Base-by-base conservation (phyloP, 805 yeast species). In the Sungouiozyma ichnusensis region DNA sequence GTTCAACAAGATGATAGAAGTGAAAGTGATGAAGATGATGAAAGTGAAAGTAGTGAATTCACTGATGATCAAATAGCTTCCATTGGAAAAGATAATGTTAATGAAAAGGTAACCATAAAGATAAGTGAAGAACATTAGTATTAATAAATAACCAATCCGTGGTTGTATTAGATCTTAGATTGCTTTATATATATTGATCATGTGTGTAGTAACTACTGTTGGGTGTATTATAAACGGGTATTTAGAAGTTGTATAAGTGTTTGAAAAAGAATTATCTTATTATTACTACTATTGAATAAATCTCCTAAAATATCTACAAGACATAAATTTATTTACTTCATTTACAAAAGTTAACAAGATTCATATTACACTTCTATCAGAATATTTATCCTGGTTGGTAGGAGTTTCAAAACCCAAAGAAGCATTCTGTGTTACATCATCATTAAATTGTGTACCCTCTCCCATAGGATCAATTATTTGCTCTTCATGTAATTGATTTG, bases 1-100 rank as follows among this genome's bases (percentile, higher is more conserved):
- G 75, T 71, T 36, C 72, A 74, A 33, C 72, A 73, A 50, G 96
- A 87, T 61, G 96, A 84, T 35, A 77, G 97, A 67, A 80, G 90
- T 58, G 97, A 88, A 44, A 81, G 76, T 46, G 97, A 16, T 9
- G 39, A 37, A 31, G 45, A 48, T 32, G 47, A 71, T 24, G 29
- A 24, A 24, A 24, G 29, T 11, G 29, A 24, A 72, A 31, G 45
- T 34, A 39, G 38, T 41, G 37, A 60, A 68, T 48, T 71, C 29
- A 49, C 59, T 36, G 46, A 44, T 40, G 37, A 63, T 7, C 82
- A 77, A 49, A 44, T 53, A 3, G 82, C 74, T 18, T 64, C 77
- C 15, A 50, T 72, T 24, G 55, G 56, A 9, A 79, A 81, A 53
- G 29, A 6, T 11, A 24, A 24, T 7, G 29, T 24, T 7, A 24